phyloP scores from a whole-genome alignment of 176 grass and related monocot genomes.

The Hyparrhenia diplandra region DNA sequence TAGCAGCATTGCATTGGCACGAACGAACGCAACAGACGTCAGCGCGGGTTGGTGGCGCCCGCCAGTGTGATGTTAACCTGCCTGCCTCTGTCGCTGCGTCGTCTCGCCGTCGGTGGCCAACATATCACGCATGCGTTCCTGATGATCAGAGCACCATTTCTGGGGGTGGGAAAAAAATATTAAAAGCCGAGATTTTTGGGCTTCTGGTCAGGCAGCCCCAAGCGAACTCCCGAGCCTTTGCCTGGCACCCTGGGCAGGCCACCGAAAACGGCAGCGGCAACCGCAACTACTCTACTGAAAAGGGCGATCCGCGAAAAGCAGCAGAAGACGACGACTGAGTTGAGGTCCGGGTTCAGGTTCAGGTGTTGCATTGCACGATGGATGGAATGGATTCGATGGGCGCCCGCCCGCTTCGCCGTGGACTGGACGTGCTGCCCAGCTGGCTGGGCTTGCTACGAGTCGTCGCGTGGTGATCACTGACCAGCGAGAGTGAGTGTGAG shows the following conservation, averaged over 20 bases:
- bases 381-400: background rate
- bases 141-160: too few species aligned
- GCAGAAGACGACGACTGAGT: background rate
- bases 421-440: background rate
- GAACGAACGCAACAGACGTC: background rate
- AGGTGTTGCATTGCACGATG: background rate
- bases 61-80: too few species aligned
- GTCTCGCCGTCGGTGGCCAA: too few species aligned
- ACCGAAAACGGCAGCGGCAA: slow-evolving; percentile 1
- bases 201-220: background rate
- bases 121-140: too few species aligned
- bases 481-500: background rate
- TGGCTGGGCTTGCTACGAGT: background rate
- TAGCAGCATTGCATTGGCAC: background rate
- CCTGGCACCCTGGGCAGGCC: background rate
- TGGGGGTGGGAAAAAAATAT: background rate
- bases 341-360: background rate
- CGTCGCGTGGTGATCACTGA: background rate
- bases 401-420: background rate
- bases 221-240: background rate
- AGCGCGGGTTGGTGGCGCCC: slow-evolving; percentile 19
- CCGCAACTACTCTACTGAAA: background rate
- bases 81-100: too few species aligned
- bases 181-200: too few species aligned
- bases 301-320: background rate